Percentiles rank a stretch among this genome's conserved stretches.
phyloP scores from a whole-genome alignment of 176 grass and related monocot species.

The Musa schizocarpa region DNA sequence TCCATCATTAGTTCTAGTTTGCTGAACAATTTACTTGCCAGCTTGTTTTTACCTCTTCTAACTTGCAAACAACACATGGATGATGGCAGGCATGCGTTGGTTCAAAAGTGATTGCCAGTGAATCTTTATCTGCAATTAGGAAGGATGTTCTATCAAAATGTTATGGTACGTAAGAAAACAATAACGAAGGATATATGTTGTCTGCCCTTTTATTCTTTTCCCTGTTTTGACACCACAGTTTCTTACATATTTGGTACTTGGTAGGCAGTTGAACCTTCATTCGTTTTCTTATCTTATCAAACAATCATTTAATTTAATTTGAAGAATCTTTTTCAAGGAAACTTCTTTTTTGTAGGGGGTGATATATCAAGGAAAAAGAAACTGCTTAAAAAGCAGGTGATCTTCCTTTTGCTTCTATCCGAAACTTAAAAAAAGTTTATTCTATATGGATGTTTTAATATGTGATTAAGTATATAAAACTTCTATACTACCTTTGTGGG shows the following conservation, averaged over 20 bases:
- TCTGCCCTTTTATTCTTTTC: background rate
- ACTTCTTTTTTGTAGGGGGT: constrained; percentile 54
- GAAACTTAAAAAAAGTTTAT: no score
- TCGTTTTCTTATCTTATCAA: background rate
- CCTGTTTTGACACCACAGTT: background rate
- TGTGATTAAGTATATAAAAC: background rate
- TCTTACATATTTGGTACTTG: background rate
- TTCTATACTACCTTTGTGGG: background rate
- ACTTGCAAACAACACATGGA: background rate
- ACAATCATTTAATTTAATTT: background rate
- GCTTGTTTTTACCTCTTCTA: background rate
- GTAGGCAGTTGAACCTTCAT: background rate
- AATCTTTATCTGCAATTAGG: constrained; percentile 85
- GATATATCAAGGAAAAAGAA: constrained; percentile 99
- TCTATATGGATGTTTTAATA: background rate
- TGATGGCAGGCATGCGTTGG: constrained; percentile 75
- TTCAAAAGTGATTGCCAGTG: constrained; percentile 85
- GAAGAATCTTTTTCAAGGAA: constrained; percentile 7
- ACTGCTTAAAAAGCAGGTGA: constrained; percentile 88
- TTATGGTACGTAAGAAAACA: constrained; percentile 56
- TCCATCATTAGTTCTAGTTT: background rate
- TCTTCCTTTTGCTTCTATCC: background rate
- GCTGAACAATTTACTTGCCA: background rate
- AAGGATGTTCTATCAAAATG: constrained; percentile 99
- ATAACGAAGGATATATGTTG: background rate